Conservation (phyloP, 345 rosid species). For the Brassica incana region DNA sequence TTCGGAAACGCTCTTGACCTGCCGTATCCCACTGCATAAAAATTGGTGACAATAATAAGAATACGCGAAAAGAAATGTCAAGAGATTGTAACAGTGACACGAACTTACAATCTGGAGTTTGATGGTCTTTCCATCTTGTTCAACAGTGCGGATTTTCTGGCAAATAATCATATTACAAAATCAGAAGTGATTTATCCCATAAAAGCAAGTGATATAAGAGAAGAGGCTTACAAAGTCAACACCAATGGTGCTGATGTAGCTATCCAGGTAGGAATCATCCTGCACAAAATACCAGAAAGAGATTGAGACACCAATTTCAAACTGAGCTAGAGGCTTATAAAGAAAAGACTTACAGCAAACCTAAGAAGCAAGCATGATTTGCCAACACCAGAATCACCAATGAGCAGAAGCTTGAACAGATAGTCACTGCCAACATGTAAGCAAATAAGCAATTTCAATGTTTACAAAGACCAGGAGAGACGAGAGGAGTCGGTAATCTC, state of each 20-base stretch:
- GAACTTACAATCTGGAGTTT: slow-evolving; percentile 45
- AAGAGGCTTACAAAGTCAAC: slow-evolving; percentile 78
- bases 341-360: slow-evolving; percentile 45
- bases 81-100: neutral
- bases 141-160: slow-evolving; percentile 94
- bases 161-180: slow-evolving; percentile 10
- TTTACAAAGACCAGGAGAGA: neutral
- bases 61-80: neutral
- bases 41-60: slow-evolving; percentile 11
- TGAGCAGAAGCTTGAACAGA: slow-evolving; percentile 47
- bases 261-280: slow-evolving; percentile 95
- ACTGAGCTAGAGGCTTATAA: neutral
- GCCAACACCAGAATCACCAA: slow-evolving; percentile 53
- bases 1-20: slow-evolving; percentile 89
- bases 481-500: neutral
- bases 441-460: neutral
- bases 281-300: slow-evolving; percentile 27
- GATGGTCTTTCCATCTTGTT: slow-evolving; percentile 84
- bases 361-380: slow-evolving; percentile 50
- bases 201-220: neutral
- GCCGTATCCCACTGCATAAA: slow-evolving; percentile 88
- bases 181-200: neutral
- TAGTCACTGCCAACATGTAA: slow-evolving; percentile 38
- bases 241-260: slow-evolving; percentile 92
- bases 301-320: no score